These are phyloP conservation scores for Rhizophagus prolifer DNA, from an alignment of 192 early-diverging fungal genomes.

Conservation along the genomic window DNA sequence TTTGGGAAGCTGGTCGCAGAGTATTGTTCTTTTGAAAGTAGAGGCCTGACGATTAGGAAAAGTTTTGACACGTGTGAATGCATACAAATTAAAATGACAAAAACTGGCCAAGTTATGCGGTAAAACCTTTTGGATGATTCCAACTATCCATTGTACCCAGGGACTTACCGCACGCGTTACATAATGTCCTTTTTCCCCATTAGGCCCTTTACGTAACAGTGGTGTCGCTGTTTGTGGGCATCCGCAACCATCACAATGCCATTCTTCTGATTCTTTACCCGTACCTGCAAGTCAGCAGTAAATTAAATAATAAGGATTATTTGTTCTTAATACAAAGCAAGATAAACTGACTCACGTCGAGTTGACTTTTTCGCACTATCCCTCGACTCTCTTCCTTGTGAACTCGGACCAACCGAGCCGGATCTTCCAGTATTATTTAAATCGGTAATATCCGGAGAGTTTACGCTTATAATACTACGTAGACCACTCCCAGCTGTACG, in stretches of 20 bases:
- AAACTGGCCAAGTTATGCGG: slow-evolving; percentile 18
- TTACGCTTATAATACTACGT: not conserved
- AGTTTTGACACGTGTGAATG: slow-evolving; percentile 14
- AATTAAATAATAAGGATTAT: not conserved
- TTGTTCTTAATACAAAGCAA: too few relatives aligned
- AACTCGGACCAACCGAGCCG: slow-evolving; percentile 8
- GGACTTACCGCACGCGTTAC: slow-evolving; percentile 28
- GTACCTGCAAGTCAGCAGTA: not conserved
- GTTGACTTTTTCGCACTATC: slow-evolving; percentile 1
- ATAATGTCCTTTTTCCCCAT: slow-evolving; percentile 23
- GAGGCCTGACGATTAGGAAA: slow-evolving; percentile 28
- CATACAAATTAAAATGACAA: slow-evolving; percentile 17
- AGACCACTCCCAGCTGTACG: slow-evolving; percentile 26
- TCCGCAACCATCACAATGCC: slow-evolving; percentile 20
- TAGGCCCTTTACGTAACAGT: slow-evolving; percentile 20
- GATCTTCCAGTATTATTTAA: slow-evolving; percentile 3
- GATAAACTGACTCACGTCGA: not conserved
- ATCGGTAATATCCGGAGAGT: slow-evolving; percentile 2
- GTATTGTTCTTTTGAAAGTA: slow-evolving; percentile 30
- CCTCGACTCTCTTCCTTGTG: slow-evolving; percentile 1
- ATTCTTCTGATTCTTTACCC: slow-evolving; percentile 23
- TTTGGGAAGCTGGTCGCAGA: not conserved
- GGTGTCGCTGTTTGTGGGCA: slow-evolving; percentile 6
- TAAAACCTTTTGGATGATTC: slow-evolving; percentile 16
- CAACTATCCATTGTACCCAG: slow-evolving; percentile 9